A percentile compares a stretch with the other conserved stretches of the same genome.
These are phyloP conservation scores for Ashbya aceris DNA, from an alignment of 1,139 yeast genomes.

Conservation along the genomic window DNA sequence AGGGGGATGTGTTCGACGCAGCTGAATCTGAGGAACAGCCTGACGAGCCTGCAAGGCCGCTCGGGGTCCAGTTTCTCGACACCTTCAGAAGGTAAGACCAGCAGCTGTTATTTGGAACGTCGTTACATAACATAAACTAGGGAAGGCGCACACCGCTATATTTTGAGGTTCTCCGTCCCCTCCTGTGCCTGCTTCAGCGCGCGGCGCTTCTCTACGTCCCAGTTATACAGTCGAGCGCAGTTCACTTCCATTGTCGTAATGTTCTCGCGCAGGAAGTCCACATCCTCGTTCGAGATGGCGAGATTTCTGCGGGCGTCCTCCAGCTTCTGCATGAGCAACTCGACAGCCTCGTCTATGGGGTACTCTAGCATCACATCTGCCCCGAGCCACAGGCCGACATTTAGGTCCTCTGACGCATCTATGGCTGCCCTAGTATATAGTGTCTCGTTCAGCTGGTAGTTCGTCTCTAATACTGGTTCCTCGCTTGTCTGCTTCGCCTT, in stretches of 20 bases:
- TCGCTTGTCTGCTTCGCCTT: slow-evolving; percentile 35
- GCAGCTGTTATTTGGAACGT: background rate
- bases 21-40: slow-evolving; percentile 13
- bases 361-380: slow-evolving; percentile 97
- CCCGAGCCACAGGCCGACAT: slow-evolving; percentile 87
- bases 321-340: slow-evolving; percentile 54
- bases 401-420: slow-evolving; percentile 38
- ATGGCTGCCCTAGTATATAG: slow-evolving; percentile 75
- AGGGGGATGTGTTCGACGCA: slow-evolving; percentile 11
- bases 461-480: slow-evolving; percentile 47
- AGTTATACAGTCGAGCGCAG: slow-evolving; percentile 87
- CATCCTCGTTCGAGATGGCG: slow-evolving; percentile 62
- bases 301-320: slow-evolving; percentile 53
- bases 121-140: background rate
- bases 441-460: slow-evolving; percentile 88
- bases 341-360: slow-evolving; percentile 79
- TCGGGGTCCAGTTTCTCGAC: slow-evolving; percentile 27
- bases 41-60: slow-evolving; percentile 28
- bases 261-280: slow-evolving; percentile 81
- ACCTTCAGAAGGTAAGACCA: slow-evolving; percentile 23
- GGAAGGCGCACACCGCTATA: slow-evolving; percentile 10
- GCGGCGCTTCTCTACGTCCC: slow-evolving; percentile 85
- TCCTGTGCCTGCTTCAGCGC: slow-evolving; percentile 34
- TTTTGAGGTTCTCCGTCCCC: slow-evolving; percentile 33
- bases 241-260: slow-evolving; percentile 98